Evolutionary conservation across 495 filamentous ascomycete species (phyloP).

Genomic region (Xylaria acuta): DNA sequence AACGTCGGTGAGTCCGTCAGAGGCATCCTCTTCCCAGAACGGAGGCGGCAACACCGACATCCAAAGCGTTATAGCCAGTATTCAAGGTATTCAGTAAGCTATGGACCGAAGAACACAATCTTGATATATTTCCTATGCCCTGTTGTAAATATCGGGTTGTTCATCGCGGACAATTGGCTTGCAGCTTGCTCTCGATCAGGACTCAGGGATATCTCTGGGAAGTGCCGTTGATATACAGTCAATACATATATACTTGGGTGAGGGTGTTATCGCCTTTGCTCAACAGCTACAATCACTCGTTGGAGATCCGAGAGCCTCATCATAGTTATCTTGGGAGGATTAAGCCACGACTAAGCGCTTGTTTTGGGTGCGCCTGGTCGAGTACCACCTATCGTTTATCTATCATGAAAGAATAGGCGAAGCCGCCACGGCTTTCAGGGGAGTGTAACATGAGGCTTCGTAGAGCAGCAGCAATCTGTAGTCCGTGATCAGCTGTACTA

Average conservation of each 20-base stretch:
- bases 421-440: background rate
- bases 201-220: background rate
- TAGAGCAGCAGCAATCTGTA: background rate
- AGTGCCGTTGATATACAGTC: background rate
- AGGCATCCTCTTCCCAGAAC: too few relatives aligned
- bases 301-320: background rate
- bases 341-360: background rate
- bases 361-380: background rate
- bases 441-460: background rate
- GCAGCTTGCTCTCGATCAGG: background rate
- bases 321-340: background rate
- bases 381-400: background rate
- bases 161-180: background rate
- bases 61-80: too few relatives aligned
- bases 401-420: background rate
- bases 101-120: background rate
- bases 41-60: too few relatives aligned
- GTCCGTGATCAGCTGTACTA: background rate
- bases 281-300: background rate
- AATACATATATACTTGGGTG: background rate
- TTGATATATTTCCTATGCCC: background rate
- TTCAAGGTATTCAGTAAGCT: background rate
- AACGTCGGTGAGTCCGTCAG: too few relatives aligned
- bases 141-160: background rate
- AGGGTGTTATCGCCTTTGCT: background rate